Conservation (phyloP, 1,284 basidiomycete genomes). For the Cerrena zonata region DNA sequence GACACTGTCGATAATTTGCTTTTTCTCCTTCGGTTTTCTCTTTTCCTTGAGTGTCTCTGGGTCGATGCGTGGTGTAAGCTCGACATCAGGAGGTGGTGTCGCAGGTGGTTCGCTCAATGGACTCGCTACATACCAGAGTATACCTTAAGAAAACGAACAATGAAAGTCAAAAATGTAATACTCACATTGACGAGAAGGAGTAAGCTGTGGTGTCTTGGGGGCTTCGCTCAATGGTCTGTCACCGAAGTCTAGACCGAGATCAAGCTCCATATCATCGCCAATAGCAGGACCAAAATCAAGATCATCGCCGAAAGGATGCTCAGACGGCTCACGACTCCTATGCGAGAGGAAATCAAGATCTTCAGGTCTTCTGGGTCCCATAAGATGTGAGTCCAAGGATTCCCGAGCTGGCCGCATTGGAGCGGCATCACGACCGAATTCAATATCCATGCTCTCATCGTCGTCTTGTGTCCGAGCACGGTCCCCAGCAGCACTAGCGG, state of each 20-base stretch:
- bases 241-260: slow-evolving; percentile 70
- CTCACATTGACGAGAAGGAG: slow-evolving; percentile 68
- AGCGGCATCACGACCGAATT: slow-evolving; percentile 69
- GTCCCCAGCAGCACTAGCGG: slow-evolving; percentile 26
- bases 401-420: slow-evolving; percentile 40
- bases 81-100: slow-evolving; percentile 55
- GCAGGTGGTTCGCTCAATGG: slow-evolving; percentile 65
- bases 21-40: slow-evolving; percentile 60
- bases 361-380: slow-evolving; percentile 40
- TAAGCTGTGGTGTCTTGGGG: slow-evolving; percentile 52
- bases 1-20: slow-evolving; percentile 76
- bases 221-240: slow-evolving; percentile 34
- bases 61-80: slow-evolving; percentile 46
- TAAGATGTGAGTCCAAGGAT: slow-evolving; percentile 56
- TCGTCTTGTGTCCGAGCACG: slow-evolving; percentile 24
- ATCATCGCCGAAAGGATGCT: slow-evolving; percentile 56
- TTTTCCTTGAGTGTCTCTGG: slow-evolving; percentile 25
- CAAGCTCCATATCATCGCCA: slow-evolving; percentile 50
- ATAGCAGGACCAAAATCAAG: slow-evolving; percentile 52
- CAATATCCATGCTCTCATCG: slow-evolving; percentile 57
- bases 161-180: slow-evolving; percentile 10
- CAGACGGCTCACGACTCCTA: slow-evolving; percentile 57
- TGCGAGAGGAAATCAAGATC: slow-evolving; percentile 59
- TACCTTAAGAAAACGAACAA: slow-evolving; percentile 6
- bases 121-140: slow-evolving; percentile 44